Base-by-base conservation (phyloP, 75 land plant species). In the Larix kaempferi region DNA sequence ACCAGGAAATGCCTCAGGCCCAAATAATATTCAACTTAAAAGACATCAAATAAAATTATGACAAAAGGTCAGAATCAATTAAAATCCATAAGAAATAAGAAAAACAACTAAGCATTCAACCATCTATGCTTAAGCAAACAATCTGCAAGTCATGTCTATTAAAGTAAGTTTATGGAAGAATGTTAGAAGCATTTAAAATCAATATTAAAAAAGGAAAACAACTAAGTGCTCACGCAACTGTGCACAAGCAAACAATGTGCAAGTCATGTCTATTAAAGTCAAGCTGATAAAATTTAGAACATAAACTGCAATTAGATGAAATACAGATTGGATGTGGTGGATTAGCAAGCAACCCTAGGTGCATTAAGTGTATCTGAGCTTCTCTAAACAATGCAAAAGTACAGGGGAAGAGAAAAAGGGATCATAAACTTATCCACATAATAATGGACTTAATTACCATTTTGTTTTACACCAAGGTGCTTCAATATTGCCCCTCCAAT, bases 401-500 rank as follows among this genome's bases (percentile, higher is more conserved):
- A 16, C 13, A 35, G 15, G 71, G 1, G 21, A 66, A 66, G 41
- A 35, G 17, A 66, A 33, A 17, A 6, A 17, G 23, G 22, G 39
- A 27, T 29, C 33, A 29, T 39, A 65, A 35, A 33, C 39, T 66
- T 66, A 37, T 33, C 44, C 15, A 66, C 15, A 35, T 35, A 29
- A 33, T 35, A 33, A 66, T 29, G 21, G 39, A 66, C 71, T 66
- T n/a, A n/a, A n/a, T n/a, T 63, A 94, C 99, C 99, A 91, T 91
- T 89, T 29, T 95, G 95, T 73, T 90, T 83, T 55, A 96, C 99
- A 79, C 93, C 92, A 23, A 96, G 82, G 75, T 96, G 98, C 80
- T 94, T 92, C 60, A 96, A 83, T 63, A 96, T 85, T 15, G 99
- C 93, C 33, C 74, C 92, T 84, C 94, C 98, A 77, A 96, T 94